These are phyloP conservation scores for Kazachstania psychrophila DNA, from an alignment of 805 yeast genomes.

Conservation along the genomic window DNA sequence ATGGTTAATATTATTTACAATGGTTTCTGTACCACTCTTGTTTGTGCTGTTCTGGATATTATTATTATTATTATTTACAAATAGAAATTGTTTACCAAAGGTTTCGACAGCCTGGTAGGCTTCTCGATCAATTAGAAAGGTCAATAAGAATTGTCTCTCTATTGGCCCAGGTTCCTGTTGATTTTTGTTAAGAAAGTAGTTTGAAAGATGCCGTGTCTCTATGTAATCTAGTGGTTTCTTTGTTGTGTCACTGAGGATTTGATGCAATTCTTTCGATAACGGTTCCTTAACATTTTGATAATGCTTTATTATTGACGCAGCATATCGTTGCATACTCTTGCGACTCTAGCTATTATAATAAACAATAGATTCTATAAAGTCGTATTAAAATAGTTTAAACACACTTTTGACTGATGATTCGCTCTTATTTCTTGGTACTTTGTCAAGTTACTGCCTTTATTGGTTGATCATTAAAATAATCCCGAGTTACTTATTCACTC, in stretches of 20 bases:
- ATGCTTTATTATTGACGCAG: slow-evolving; percentile 11
- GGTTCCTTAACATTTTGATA: slow-evolving; percentile 3
- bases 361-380: too few relatives aligned
- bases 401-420: too few relatives aligned
- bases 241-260: background rate
- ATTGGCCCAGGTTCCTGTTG: background rate
- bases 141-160: slow-evolving; percentile 13
- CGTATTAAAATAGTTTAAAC: too few relatives aligned
- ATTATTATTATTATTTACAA: slow-evolving; percentile 5
- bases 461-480: too few relatives aligned
- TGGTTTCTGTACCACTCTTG: background rate
- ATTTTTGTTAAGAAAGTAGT: background rate
- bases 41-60: slow-evolving; percentile 1
- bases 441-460: too few relatives aligned
- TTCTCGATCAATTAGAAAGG: slow-evolving; percentile 12
- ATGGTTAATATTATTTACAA: too few relatives aligned
- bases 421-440: too few relatives aligned
- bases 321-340: slow-evolving; percentile 12
- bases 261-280: background rate
- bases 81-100: slow-evolving; percentile 13
- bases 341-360: too few relatives aligned
- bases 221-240: background rate
- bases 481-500: too few relatives aligned
- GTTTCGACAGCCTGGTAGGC: slow-evolving; percentile 12
- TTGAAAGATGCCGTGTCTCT: background rate